These are phyloP conservation scores for Phytophthora crassamura DNA, from an alignment of 352 stramenopile species.

Conservation along the genomic window DNA sequence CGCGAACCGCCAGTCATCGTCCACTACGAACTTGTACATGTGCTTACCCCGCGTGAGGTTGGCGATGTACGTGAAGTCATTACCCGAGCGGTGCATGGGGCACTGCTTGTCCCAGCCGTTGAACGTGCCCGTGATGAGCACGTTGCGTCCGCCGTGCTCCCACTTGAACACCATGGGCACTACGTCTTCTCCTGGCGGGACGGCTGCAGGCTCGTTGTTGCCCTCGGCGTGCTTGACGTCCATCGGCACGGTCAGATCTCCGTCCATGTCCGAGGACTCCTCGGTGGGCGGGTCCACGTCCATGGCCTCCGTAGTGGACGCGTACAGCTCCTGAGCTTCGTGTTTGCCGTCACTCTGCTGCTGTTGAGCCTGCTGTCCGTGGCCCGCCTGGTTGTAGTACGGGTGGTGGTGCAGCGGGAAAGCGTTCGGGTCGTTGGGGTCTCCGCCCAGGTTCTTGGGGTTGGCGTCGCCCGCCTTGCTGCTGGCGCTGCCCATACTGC, in stretches of 20 bases:
- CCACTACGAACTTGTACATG: conserved; percentile 99
- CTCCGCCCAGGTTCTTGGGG: conserved; percentile 76
- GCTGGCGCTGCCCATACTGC: conserved; percentile 79
- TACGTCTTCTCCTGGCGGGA: conserved; percentile 36
- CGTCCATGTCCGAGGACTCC: conserved; percentile 40
- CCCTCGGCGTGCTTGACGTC: conserved; percentile 38
- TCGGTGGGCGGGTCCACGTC: conserved; percentile 64
- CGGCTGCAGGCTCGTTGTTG: conserved; percentile 25
- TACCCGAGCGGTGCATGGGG: conserved; percentile 98
- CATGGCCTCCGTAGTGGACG: conserved; percentile 55
- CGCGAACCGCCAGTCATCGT: conserved; percentile 98
- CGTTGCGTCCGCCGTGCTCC: conserved; percentile 96
- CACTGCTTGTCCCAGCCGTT: conserved; percentile 99
- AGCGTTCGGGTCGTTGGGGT: conserved; percentile 50
- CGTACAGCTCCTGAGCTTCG: conserved; percentile 28
- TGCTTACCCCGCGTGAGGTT: conserved; percentile 98
- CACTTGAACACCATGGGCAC: conserved; percentile 98
- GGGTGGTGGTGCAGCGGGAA: conserved; percentile 77
- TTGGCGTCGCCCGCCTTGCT: conserved; percentile 86
- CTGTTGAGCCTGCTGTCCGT: conserved; percentile 23
- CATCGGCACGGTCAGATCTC: conserved; percentile 28
- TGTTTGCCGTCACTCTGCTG: conserved; percentile 23
- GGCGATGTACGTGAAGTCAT: conserved; percentile 99
- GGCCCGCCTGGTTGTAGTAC: conserved; percentile 52
- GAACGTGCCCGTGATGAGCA: conserved; percentile 99